These are phyloP conservation scores for Clitopilus hobsonii DNA, from an alignment of 768 basidiomycete genomes.

Conservation along the genomic window DNA sequence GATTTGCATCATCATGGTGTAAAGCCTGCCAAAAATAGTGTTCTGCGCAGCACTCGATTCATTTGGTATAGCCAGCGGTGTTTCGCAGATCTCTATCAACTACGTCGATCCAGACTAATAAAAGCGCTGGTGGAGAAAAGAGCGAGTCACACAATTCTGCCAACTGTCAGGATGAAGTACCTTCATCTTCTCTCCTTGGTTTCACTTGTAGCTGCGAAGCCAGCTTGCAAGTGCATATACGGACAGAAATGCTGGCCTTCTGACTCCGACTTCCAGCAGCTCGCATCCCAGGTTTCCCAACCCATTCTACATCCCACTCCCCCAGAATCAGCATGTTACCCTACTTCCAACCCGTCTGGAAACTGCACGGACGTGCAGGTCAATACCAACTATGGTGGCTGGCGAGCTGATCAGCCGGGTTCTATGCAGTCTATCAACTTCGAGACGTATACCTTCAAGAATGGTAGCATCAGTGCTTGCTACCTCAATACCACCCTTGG, in stretches of 20 bases:
- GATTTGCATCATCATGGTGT: too few species aligned
- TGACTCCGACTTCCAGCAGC: conserved; percentile 22
- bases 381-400: conserved; percentile 26
- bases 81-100: background rate
- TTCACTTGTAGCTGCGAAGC: background rate
- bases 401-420: conserved; percentile 37
- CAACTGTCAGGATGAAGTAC: background rate
- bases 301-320: conserved; percentile 38
- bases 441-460: conserved; percentile 27
- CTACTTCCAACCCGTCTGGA: conserved; percentile 24
- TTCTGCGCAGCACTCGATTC: too few species aligned
- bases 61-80: too few species aligned
- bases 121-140: background rate
- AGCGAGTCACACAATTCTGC: background rate
- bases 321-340: conserved; percentile 37
- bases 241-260: conserved; percentile 40
- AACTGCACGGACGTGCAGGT: conserved; percentile 30
- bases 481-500: conserved; percentile 39
- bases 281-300: conserved; percentile 34
- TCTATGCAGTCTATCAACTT: conserved; percentile 29
- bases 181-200: conserved; percentile 1
- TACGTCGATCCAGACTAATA: background rate
- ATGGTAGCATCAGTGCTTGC: conserved; percentile 48
- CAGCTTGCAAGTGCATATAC: conserved; percentile 32
- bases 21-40: too few species aligned